These are phyloP conservation scores for Stachybotrys echinatus DNA, from an alignment of 2,329 filamentous ascomycete genomes.

Conservation along the genomic window DNA sequence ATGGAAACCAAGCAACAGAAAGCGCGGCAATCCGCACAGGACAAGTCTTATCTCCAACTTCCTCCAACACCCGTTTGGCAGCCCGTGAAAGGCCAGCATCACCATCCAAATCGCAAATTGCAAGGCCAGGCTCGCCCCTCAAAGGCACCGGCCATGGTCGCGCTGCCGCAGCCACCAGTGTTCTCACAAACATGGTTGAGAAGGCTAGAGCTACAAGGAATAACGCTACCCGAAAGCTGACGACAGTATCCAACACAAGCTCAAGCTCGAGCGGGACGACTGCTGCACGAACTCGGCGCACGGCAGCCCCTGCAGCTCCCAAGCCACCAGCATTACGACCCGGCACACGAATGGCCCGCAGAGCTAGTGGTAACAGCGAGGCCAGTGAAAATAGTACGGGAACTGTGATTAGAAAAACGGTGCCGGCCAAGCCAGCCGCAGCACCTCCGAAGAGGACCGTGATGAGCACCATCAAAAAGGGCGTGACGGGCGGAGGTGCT, in stretches of 20 bases:
- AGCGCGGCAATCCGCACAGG: slow-evolving; percentile 33
- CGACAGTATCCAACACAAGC: slow-evolving; percentile 37
- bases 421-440: slow-evolving; percentile 26
- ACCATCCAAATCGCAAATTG: slow-evolving; percentile 52
- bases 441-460: slow-evolving; percentile 44
- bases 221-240: slow-evolving; percentile 39
- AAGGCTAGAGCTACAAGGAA: slow-evolving; percentile 53
- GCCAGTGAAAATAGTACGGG: slow-evolving; percentile 59
- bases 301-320: slow-evolving; percentile 29
- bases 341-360: slow-evolving; percentile 43
- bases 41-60: slow-evolving; percentile 74
- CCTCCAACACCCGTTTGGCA: slow-evolving; percentile 67
- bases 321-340: slow-evolving; percentile 28
- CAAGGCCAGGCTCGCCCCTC: slow-evolving; percentile 56
- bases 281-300: slow-evolving; percentile 25
- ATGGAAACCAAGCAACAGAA: slow-evolving; percentile 37
- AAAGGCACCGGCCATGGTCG: slow-evolving; percentile 43
- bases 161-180: slow-evolving; percentile 33
- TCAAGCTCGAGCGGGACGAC: slow-evolving; percentile 31
- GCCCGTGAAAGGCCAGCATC: slow-evolving; percentile 42
- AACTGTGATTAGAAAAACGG: slow-evolving; percentile 56
- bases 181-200: slow-evolving; percentile 54
- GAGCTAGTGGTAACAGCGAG: slow-evolving; percentile 56
- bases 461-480: slow-evolving; percentile 49
- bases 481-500: slow-evolving; percentile 38